Conservation (phyloP, 108 stramenopile species). For the Stephanodiscus minutulus region DNA sequence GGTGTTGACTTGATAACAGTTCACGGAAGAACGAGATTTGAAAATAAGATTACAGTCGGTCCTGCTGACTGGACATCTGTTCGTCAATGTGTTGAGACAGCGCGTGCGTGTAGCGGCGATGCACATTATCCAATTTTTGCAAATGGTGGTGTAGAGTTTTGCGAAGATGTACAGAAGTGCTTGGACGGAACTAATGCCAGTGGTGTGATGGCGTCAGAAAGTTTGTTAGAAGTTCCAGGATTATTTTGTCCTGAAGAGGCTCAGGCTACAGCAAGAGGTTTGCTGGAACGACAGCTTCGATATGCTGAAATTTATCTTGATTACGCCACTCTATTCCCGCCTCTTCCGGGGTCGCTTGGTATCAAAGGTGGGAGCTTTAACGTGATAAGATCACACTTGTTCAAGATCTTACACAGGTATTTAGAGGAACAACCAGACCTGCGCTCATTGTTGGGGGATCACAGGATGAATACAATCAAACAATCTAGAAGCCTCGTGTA, state of each 20-base stretch:
- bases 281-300: constrained; percentile 72
- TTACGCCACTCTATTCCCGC: constrained; percentile 67
- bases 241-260: constrained; percentile 57
- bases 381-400: constrained; percentile 82
- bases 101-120: constrained; percentile 48
- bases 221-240: constrained; percentile 90
- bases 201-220: constrained; percentile 95
- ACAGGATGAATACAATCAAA: constrained; percentile 36
- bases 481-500: constrained; percentile 60
- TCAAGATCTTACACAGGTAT: constrained; percentile 91
- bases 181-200: constrained; percentile 73
- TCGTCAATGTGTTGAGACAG: constrained; percentile 46
- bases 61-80: constrained; percentile 67
- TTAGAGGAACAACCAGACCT: constrained; percentile 80
- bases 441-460: constrained; percentile 60
- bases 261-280: constrained; percentile 32
- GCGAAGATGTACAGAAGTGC: constrained; percentile 69
- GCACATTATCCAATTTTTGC: constrained; percentile 85
- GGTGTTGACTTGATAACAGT: constrained; percentile 92
- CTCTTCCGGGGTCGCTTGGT: constrained; percentile 79
- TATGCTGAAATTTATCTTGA: constrained; percentile 85
- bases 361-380: constrained; percentile 67
- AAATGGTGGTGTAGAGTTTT: constrained; percentile 93
- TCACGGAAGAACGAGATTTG: constrained; percentile 93
- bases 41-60: constrained; percentile 84